Base-by-base conservation (phyloP, 2,329 filamentous ascomycete species). In the Gnomoniopsis sp. region DNA sequence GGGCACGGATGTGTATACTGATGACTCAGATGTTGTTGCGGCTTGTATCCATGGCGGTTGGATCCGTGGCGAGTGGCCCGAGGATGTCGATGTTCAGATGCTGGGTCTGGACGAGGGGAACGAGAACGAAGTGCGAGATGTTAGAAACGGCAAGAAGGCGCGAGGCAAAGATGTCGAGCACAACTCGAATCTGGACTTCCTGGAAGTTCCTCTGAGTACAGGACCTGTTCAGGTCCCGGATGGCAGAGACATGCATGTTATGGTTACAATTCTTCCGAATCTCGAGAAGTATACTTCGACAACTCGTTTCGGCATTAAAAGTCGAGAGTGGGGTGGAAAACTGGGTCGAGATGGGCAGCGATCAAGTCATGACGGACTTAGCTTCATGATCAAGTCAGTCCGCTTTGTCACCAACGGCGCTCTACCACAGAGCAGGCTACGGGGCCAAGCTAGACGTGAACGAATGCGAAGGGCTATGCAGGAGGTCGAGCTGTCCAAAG, bases 1-100 rank as follows among this genome's bases (percentile, higher is more conserved):
- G 93, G 95, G 95, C 1, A 95, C 91, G 0, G 93, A 96, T 41
- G 83, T 99, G 7, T 98, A 98, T 70, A 96, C 92, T 0, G 95
- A 99, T 66, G 95, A 99, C 72, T 96, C 92, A 0, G 95, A 99
- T 69, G 86, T 95, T 0, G 83, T 99, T 23, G 93, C 92, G 0
- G 93, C 93, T 2, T 93, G 93, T 60, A 93, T 99, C 49, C 95
- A 99, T 71, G 87, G 88, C 1, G 95, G 95, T 3, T 98, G 92
- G 87, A 89, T 99, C 65, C 87, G 88, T 46, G 93, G 93, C 36
- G 91, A 93, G 66, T 96, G 93, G 89, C 79, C 86, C 4, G 86
- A 92, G 7, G 88, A 91, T 38, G 83, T 95, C 1, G 89, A 95
- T 65, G 78, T 85, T 1, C 77, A 79, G 14, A 77, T 93, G 73